A percentile compares a stretch with the other conserved stretches of the same genome.
Evolutionary conservation across 2,329 filamentous ascomycete genomes (phyloP).

Genomic region (Xenoacremonium recifei): DNA sequence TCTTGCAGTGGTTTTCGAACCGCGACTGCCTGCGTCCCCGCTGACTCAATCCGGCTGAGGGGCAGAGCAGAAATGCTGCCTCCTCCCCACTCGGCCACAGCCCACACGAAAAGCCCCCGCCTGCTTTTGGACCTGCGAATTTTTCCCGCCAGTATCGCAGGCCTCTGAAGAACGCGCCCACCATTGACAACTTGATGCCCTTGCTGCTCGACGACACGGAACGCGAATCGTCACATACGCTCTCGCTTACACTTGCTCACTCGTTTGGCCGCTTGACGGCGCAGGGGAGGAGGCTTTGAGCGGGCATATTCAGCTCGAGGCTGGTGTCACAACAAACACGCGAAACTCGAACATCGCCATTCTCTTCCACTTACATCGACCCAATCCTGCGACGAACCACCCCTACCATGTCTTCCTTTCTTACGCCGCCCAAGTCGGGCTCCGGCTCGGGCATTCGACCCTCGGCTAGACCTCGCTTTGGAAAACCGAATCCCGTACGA

Average conservation of each 20-base stretch:
- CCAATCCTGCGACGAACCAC: too few relatives aligned
- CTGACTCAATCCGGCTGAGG: constrained; percentile 16
- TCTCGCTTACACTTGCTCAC: too few relatives aligned
- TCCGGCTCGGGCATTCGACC: constrained; percentile 21
- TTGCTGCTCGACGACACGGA: neutral
- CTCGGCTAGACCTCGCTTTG: constrained; percentile 39
- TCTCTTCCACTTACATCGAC: too few relatives aligned
- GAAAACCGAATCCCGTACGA: constrained; percentile 46
- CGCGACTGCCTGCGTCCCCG: constrained; percentile 14
- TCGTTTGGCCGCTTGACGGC: constrained; percentile 16
- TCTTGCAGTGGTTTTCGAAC: constrained; percentile 23
- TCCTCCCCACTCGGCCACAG: constrained; percentile 32
- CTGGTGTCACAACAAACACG: too few relatives aligned
- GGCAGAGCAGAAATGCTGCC: neutral
- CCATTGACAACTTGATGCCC: constrained; percentile 2
- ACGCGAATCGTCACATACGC: too few relatives aligned
- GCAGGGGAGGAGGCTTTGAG: constrained; percentile 11
- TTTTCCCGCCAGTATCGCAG: constrained; percentile 21
- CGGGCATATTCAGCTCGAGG: too few relatives aligned
- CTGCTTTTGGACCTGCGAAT: constrained; percentile 18
- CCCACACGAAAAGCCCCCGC: constrained; percentile 19
- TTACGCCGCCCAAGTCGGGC: constrained; percentile 39
- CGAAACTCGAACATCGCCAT: too few relatives aligned
- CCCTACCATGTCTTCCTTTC: constrained; percentile 45
- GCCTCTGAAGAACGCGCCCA: constrained; percentile 9